Evolutionary conservation across 805 yeast species (phyloP).

Genomic region (Vanderwaltozyma verrucispora): DNA sequence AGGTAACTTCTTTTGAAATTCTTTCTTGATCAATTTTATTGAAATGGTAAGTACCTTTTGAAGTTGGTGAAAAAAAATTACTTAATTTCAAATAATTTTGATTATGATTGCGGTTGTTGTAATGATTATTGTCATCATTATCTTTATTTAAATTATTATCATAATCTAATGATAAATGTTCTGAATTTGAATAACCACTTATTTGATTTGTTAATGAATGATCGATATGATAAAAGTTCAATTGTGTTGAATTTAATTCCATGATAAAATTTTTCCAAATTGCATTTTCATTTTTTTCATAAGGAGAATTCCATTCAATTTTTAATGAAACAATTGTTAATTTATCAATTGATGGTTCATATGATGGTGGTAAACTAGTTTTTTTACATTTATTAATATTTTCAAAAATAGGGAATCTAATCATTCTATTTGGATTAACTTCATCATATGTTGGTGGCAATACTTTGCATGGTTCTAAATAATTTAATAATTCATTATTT

Average conservation of each 20-base stretch:
- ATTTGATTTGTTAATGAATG: constrained; percentile 23
- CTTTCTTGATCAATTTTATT: constrained; percentile 21
- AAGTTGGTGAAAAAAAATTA: constrained; percentile 9
- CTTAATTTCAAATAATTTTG: background rate
- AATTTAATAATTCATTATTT: constrained; percentile 20
- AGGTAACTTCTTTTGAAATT: constrained; percentile 12
- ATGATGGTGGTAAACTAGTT: constrained; percentile 46
- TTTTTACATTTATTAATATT: constrained; percentile 16
- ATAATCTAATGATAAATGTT: too few relatives aligned
- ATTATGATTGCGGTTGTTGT: background rate
- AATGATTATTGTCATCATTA: background rate
- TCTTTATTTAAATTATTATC: too few relatives aligned
- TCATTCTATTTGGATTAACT: constrained; percentile 19
- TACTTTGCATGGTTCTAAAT: constrained; percentile 32
- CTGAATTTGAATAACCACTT: constrained; percentile 13
- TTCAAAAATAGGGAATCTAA: constrained; percentile 31
- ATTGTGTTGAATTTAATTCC: constrained; percentile 79
- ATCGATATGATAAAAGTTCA: constrained; percentile 51
- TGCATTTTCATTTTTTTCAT: constrained; percentile 53
- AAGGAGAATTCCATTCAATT: constrained; percentile 69
- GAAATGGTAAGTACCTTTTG: constrained; percentile 17
- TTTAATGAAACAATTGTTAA: constrained; percentile 52
- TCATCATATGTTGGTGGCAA: constrained; percentile 23
- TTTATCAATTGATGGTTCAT: constrained; percentile 55
- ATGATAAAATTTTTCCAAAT: constrained; percentile 62